Base-by-base conservation (phyloP, 257 asterid species). In the Coffea canephora region DNA sequence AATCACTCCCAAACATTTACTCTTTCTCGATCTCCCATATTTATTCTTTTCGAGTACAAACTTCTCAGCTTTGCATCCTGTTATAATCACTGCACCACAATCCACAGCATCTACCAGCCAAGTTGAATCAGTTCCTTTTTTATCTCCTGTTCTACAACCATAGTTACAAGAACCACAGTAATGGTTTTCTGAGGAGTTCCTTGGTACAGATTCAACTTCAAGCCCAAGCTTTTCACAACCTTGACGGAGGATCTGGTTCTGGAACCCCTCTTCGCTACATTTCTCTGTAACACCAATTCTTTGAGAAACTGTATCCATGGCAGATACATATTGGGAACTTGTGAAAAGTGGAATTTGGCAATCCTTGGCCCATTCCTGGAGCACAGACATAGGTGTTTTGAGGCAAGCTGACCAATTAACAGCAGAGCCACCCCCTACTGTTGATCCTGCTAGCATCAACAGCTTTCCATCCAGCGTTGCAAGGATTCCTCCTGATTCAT, bases 401-500 rank as follows among this genome's bases (percentile, higher is more conserved):
- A 95, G 83, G 73, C 91, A 87, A 15, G 97, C 99, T 0, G 99
- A 91, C 98, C 98, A 95, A 75, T 95, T 95, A 10, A 95, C 79
- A 0, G 99, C 95, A 0, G 99, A 89, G 79, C 99, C 99, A 7
- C 99, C 98, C n/a, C 99, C 99, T 23, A 95, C 98, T 4, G 97
- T 91, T 16, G 98, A 93, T 18, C 98, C 99, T 5, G 98, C 97
- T 62, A 87, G 69, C 65, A 93, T 43, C 89, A 85, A 86, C 48
- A 87, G 45, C 71, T 91, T 93, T 59, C 93, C 97, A 74, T 95
- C 97, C 46, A 87, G 78, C 12, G 97, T 85, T 5, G 98, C 5
- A 1, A 93, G 77, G 36, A 95, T 45, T 13, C 98, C 99, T 27
- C 97, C 95, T 5, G 91, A 76, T 81, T 90, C 97, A 31, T 91